These are phyloP conservation scores for Sclerotinia spermophila DNA, from an alignment of 2,329 filamentous ascomycete species.

Conservation along the genomic window DNA sequence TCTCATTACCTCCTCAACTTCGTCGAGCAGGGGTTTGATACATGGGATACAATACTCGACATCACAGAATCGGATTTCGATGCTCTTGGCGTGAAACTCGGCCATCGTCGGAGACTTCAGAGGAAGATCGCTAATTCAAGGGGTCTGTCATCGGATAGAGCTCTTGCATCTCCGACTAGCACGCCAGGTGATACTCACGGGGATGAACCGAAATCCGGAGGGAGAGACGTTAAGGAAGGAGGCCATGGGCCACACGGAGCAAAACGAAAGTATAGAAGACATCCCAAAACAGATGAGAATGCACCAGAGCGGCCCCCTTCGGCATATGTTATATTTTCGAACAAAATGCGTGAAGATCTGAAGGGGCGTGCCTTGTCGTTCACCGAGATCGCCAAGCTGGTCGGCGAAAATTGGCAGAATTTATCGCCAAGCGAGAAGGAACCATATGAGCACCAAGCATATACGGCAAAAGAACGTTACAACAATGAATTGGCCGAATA, in stretches of 20 bases:
- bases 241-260: constrained; percentile 41
- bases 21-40: constrained; percentile 76
- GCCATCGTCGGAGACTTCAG: constrained; percentile 82
- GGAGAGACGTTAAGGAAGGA: constrained; percentile 46
- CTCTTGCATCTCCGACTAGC: constrained; percentile 36
- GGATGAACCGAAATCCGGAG: constrained; percentile 50
- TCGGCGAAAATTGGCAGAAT: constrained; percentile 78
- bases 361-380: constrained; percentile 75
- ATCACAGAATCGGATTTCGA: constrained; percentile 82
- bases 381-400: constrained; percentile 78
- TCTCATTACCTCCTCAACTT: constrained; percentile 71
- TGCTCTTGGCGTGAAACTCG: constrained; percentile 71
- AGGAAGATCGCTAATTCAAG: constrained; percentile 73
- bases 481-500: constrained; percentile 69
- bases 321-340: constrained; percentile 82
- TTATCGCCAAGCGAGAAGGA: constrained; percentile 65
- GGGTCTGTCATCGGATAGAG: constrained; percentile 47
- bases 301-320: constrained; percentile 77
- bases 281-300: constrained; percentile 77
- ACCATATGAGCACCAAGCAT: constrained; percentile 67
- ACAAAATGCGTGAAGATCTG: constrained; percentile 74
- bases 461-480: constrained; percentile 71
- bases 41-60: constrained; percentile 78
- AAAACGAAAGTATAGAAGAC: constrained; percentile 74
- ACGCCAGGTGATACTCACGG: constrained; percentile 56